Conservation (phyloP, 129 eudicot genomes). For the Centaurea solstitialis region DNA sequence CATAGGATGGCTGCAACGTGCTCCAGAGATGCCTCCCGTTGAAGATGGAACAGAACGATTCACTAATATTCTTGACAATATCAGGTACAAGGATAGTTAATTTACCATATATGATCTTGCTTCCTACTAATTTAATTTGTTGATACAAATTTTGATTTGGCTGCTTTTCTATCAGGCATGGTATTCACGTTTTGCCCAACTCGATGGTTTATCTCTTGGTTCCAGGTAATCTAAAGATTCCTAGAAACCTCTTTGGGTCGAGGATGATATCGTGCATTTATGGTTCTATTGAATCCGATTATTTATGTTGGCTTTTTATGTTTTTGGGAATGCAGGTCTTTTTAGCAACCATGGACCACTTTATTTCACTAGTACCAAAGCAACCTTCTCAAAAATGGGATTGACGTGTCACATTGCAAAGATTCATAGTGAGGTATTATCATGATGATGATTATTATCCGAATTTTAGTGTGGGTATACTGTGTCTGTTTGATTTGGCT, state of each 20-base stretch:
- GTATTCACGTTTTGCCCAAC: slow-evolving; percentile 77
- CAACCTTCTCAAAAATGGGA: slow-evolving; percentile 83
- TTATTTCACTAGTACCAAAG: slow-evolving; percentile 70
- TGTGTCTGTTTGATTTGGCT: neutral
- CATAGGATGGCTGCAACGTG: slow-evolving; percentile 92
- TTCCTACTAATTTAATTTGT: neutral
- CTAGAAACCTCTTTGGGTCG: neutral
- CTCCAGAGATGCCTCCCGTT: slow-evolving; percentile 80
- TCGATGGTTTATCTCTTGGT: slow-evolving; percentile 86
- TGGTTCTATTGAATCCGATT: neutral
- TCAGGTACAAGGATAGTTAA: slow-evolving; percentile 44
- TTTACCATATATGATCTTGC: slow-evolving; percentile 3
- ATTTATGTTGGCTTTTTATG: neutral
- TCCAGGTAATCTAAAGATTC: slow-evolving; percentile 34
- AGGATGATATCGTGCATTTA: neutral
- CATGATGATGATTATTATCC: neutral
- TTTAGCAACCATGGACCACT: slow-evolving; percentile 99
- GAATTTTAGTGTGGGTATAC: slow-evolving; percentile 1
- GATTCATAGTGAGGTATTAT: slow-evolving; percentile 94
- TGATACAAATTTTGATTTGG: slow-evolving; percentile 7
- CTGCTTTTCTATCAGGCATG: slow-evolving; percentile 63
- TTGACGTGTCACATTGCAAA: slow-evolving; percentile 97
- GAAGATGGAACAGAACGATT: slow-evolving; percentile 95
- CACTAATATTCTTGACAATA: slow-evolving; percentile 75
- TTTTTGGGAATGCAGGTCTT: slow-evolving; percentile 57